These are phyloP conservation scores for Akebia trifoliata DNA, from an alignment of 164 flowering plant species.

Conservation along the genomic window DNA sequence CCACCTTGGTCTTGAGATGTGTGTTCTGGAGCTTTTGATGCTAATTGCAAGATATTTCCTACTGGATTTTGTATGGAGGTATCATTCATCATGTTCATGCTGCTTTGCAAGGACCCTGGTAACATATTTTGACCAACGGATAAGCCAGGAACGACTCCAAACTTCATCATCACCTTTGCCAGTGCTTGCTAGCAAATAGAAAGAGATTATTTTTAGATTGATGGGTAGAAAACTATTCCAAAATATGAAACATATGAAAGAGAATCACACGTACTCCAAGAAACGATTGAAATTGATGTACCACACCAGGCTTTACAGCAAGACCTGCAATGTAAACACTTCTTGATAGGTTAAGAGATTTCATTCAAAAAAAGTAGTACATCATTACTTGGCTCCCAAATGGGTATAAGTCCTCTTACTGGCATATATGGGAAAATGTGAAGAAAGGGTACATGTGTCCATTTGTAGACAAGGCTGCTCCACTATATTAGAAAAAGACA, in stretches of 20 bases:
- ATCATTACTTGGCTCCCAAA: too few species aligned
- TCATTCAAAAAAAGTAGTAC: too few species aligned
- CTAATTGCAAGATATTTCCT: constrained; percentile 30
- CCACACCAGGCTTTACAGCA: constrained; percentile 79
- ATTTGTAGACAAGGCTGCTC: not conserved
- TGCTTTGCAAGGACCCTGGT: constrained; percentile 47
- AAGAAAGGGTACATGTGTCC: not conserved
- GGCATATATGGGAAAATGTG: not conserved
- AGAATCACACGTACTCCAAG: constrained; percentile 41
- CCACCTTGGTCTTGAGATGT: constrained; percentile 22
- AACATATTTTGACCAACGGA: constrained; percentile 35
- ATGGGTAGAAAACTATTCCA: constrained; percentile 2
- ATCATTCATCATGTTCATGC: constrained; percentile 25
- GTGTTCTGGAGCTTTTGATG: constrained; percentile 24
- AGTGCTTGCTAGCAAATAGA: constrained; percentile 46
- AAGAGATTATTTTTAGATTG: constrained; percentile 6
- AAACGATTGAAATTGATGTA: constrained; percentile 52
- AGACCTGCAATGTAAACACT: constrained; percentile 47
- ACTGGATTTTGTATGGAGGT: constrained; percentile 33
- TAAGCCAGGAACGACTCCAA: constrained; percentile 47
- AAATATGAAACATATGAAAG: not conserved
- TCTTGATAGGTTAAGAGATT: too few species aligned
- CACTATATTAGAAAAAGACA: not conserved
- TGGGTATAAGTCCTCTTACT: not conserved
- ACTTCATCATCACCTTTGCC: constrained; percentile 50